A percentile compares a stretch with the other conserved stretches of the same genome.
Evolutionary conservation across 768 basidiomycete genomes (phyloP).

Genomic region (Boletellus ananiceps): DNA sequence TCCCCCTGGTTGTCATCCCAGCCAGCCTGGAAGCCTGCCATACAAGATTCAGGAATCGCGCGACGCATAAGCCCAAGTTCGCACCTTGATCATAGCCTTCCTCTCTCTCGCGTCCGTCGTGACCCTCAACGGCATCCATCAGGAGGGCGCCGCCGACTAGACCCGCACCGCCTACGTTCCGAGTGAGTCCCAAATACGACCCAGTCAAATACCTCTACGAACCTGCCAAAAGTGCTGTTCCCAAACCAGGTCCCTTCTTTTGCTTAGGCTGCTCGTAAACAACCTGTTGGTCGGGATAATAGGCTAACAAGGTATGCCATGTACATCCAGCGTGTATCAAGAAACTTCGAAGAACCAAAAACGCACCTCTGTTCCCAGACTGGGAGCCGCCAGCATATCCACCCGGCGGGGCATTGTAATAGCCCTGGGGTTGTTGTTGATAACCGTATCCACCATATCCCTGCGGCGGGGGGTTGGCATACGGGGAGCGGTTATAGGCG

Average conservation of each 20-base stretch:
- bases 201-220: constrained; percentile 10
- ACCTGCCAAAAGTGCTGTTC: constrained; percentile 46
- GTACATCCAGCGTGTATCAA: background rate
- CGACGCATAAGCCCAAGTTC: constrained; percentile 2
- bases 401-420: constrained; percentile 12
- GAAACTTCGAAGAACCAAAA: background rate
- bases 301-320: constrained; percentile 20
- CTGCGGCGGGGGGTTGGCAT: constrained; percentile 18
- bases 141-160: constrained; percentile 61
- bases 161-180: constrained; percentile 50
- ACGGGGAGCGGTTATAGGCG: constrained; percentile 29
- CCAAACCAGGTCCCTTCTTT: constrained; percentile 44
- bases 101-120: constrained; percentile 32
- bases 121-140: constrained; percentile 45
- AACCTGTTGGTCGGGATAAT: constrained; percentile 30
- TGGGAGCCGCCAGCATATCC: constrained; percentile 15
- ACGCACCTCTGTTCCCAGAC: constrained; percentile 19
- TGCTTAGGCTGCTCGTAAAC: constrained; percentile 35
- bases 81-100: constrained; percentile 35
- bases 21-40: constrained; percentile 31
- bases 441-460: constrained; percentile 23
- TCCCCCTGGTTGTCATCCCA: constrained; percentile 7
- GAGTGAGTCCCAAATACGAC: constrained; percentile 1
- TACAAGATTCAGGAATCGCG: constrained; percentile 8
- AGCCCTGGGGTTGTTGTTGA: constrained; percentile 7